Evolutionary conservation across 306 rosid species (phyloP).

Genomic region (Sicyos baderoa): DNA sequence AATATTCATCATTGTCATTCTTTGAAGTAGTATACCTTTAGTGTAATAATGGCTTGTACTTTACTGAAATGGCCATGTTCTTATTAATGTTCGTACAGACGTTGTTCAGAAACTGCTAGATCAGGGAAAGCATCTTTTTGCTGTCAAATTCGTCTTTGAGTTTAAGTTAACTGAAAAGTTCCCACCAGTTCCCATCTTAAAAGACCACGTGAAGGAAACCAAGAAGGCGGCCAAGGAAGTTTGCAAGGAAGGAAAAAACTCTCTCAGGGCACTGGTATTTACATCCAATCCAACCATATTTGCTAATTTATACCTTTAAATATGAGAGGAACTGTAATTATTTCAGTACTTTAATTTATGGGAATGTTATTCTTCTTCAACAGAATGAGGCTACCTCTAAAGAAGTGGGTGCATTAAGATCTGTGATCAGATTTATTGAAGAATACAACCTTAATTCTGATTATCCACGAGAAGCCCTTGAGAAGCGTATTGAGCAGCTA

Average conservation of each 20-base stretch:
- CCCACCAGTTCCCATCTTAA: constrained; percentile 61
- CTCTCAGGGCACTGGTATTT: constrained; percentile 50
- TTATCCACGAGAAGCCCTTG: constrained; percentile 47
- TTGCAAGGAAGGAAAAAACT: constrained; percentile 44
- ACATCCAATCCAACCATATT: constrained; percentile 15
- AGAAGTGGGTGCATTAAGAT: constrained; percentile 53
- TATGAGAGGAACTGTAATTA: neutral
- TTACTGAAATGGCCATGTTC: neutral
- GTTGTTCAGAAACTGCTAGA: constrained; percentile 52
- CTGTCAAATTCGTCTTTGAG: constrained; percentile 61
- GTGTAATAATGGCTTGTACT: constrained; percentile 8
- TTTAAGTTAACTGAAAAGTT: constrained; percentile 51
- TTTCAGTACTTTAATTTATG: constrained; percentile 21
- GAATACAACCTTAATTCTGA: constrained; percentile 51
- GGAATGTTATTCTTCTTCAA: constrained; percentile 23
- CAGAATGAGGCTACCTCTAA: constrained; percentile 54
- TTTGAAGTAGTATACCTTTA: neutral
- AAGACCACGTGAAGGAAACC: constrained; percentile 47
- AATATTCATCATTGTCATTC: neutral
- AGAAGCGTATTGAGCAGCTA: constrained; percentile 47
- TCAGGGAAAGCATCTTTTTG: constrained; percentile 46
- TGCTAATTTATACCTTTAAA: constrained; percentile 8
- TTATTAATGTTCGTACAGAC: constrained; percentile 40
- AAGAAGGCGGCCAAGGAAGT: constrained; percentile 39
- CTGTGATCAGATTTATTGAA: constrained; percentile 51